A percentile compares a stretch with the other conserved stretches of the same genome.
These are phyloP conservation scores for Bretziella fagacearum DNA, from an alignment of 2,329 filamentous ascomycete genomes.

Conservation along the genomic window DNA sequence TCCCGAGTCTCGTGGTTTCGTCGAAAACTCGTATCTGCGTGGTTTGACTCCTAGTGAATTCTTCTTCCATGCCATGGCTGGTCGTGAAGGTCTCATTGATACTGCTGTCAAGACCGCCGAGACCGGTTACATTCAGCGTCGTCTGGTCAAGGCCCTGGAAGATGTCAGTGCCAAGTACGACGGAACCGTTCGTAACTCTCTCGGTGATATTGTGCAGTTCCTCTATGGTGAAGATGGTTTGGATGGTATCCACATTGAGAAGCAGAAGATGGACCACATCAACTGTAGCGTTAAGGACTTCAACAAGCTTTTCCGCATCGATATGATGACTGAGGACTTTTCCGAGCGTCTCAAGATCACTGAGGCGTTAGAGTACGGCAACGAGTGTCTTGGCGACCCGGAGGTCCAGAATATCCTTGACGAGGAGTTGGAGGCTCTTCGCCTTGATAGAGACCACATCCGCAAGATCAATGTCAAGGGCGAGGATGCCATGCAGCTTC, in stretches of 20 bases:
- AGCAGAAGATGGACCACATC: conserved; percentile 76
- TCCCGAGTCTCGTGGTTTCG: conserved; percentile 88
- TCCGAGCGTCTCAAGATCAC: conserved; percentile 37
- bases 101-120: conserved; percentile 98
- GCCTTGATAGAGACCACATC: conserved; percentile 57
- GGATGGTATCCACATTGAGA: conserved; percentile 85
- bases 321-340: conserved; percentile 54
- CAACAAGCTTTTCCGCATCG: conserved; percentile 64
- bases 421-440: conserved; percentile 66
- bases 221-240: conserved; percentile 94
- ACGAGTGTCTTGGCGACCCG: conserved; percentile 74
- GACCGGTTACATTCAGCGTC: conserved; percentile 96
- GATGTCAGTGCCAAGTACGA: conserved; percentile 97
- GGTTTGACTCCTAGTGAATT: conserved; percentile 91
- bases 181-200: conserved; percentile 88
- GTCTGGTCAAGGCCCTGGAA: conserved; percentile 93
- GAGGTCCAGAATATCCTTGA: conserved; percentile 75
- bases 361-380: conserved; percentile 54
- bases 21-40: conserved; percentile 96
- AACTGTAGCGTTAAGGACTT: conserved; percentile 64
- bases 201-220: conserved; percentile 94
- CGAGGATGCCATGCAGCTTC: conserved; percentile 75
- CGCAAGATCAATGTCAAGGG: conserved; percentile 55
- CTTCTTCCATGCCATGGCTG: conserved; percentile 99
- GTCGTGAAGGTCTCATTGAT: conserved; percentile 98